These are phyloP conservation scores for Rhodosporidiobolus odoratus DNA, from an alignment of 768 basidiomycete genomes.

Conservation along the genomic window DNA sequence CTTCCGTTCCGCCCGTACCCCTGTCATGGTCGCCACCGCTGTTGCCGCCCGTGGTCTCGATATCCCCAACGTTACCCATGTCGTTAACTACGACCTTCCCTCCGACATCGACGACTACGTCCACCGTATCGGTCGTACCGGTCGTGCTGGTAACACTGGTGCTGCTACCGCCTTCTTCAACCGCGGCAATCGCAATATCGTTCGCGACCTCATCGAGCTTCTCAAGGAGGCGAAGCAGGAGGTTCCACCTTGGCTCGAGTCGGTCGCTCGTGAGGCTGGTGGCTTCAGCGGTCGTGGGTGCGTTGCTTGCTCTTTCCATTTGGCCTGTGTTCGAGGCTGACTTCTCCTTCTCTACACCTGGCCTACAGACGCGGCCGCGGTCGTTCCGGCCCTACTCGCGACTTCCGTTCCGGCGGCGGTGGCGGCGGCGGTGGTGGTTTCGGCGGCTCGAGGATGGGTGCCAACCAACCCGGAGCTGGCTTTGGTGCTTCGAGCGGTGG, in stretches of 20 bases:
- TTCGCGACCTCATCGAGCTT: slow-evolving; percentile 83
- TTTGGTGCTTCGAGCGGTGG: not conserved
- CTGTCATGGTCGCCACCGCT: slow-evolving; percentile 94
- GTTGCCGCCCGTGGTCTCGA: slow-evolving; percentile 96
- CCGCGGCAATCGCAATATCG: slow-evolving; percentile 53
- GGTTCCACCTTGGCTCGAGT: slow-evolving; percentile 83
- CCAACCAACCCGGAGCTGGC: not conserved
- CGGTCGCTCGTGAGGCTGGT: slow-evolving; percentile 67
- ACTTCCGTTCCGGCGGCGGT: slow-evolving; percentile 44
- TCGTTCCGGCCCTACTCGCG: slow-evolving; percentile 51
- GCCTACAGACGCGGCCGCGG: slow-evolving; percentile 55
- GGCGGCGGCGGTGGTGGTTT: slow-evolving; percentile 1
- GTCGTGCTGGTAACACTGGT: slow-evolving; percentile 97
- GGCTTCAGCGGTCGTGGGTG: slow-evolving; percentile 48
- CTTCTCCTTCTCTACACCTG: too few relatives aligned
- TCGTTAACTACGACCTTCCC: slow-evolving; percentile 96
- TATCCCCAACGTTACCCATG: slow-evolving; percentile 98
- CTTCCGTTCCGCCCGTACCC: slow-evolving; percentile 90
- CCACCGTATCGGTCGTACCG: slow-evolving; percentile 59
- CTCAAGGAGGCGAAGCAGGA: slow-evolving; percentile 95
- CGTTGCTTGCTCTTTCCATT: too few relatives aligned
- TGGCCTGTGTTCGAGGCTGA: too few relatives aligned
- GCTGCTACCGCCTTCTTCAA: slow-evolving; percentile 81
- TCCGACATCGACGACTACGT: slow-evolving; percentile 99
- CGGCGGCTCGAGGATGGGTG: not conserved